These are phyloP conservation scores for Phytophthora brassicae DNA, from an alignment of 352 stramenopile genomes.

Conservation along the genomic window DNA sequence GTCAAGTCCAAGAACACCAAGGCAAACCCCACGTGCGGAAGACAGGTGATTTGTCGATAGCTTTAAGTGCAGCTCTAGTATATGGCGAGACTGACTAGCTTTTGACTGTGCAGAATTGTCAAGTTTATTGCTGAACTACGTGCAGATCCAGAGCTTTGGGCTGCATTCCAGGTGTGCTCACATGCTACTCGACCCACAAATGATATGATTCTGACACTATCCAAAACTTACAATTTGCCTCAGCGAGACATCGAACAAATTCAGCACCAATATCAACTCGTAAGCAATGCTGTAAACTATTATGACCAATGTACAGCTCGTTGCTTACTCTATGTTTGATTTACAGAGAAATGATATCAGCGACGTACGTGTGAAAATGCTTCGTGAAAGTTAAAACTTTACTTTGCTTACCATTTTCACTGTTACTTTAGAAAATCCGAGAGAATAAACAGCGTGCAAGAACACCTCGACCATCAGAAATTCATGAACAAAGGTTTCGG, in stretches of 20 bases:
- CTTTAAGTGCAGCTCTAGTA: neutral
- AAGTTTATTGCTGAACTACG: slow-evolving; percentile 58
- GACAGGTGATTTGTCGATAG: slow-evolving; percentile 14
- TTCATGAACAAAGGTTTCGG: slow-evolving; percentile 37
- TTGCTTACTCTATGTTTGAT: neutral
- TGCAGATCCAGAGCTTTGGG: slow-evolving; percentile 53
- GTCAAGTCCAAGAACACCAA: slow-evolving; percentile 15
- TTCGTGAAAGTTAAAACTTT: neutral
- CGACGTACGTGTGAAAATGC: slow-evolving; percentile 22
- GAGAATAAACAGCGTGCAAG: slow-evolving; percentile 54
- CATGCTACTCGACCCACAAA: neutral
- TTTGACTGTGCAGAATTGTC: slow-evolving; percentile 42
- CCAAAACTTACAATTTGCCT: neutral
- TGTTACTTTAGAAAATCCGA: slow-evolving; percentile 55
- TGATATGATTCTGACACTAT: neutral
- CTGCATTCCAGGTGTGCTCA: slow-evolving; percentile 47
- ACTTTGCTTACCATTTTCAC: neutral
- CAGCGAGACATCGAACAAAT: slow-evolving; percentile 46
- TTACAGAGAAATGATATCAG: slow-evolving; percentile 42
- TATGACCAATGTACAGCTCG: neutral
- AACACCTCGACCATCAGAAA: slow-evolving; percentile 27
- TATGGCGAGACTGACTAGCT: neutral
- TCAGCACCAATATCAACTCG: slow-evolving; percentile 42
- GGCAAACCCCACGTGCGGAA: slow-evolving; percentile 16
- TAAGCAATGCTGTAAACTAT: slow-evolving; percentile 25